Conservation (phyloP, 306 rosid genomes). For the Vigna radiata region DNA sequence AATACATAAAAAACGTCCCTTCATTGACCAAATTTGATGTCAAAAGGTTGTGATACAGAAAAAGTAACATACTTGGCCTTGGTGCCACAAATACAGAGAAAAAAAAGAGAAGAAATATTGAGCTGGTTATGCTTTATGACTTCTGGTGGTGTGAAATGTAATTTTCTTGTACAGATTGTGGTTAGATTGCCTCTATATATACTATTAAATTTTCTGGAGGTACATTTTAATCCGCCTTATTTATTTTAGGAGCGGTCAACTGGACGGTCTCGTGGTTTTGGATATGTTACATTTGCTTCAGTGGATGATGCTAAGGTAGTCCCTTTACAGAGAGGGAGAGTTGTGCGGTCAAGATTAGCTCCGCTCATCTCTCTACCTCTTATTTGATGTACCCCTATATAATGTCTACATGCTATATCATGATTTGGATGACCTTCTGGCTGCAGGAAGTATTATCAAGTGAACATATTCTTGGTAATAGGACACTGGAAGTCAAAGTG, state of each 20-base stretch:
- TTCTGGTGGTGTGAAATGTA: neutral
- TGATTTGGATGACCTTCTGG: constrained; percentile 29
- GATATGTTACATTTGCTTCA: constrained; percentile 89
- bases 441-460: constrained; percentile 73
- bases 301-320: constrained; percentile 91
- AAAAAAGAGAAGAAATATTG: neutral
- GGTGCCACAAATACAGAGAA: neutral
- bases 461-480: constrained; percentile 89
- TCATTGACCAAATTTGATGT: neutral
- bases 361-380: neutral
- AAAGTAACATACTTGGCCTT: constrained; percentile 5
- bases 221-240: constrained; percentile 28
- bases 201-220: constrained; percentile 27
- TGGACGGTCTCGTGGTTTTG: constrained; percentile 98
- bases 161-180: constrained; percentile 23
- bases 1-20: constrained; percentile 4
- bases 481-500: constrained; percentile 96
- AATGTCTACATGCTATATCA: neutral
- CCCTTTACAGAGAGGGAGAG: neutral
- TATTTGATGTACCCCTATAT: neutral
- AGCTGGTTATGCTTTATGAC: neutral
- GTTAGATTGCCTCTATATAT: constrained; percentile 8
- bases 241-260: constrained; percentile 79
- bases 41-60: neutral
- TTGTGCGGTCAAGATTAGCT: neutral